Evolutionary conservation across 225 moss, liverwort and hornwort species (phyloP), one percentile per base, ranked within the genome.

Genomic region (Anthoceros angustus): DNA sequence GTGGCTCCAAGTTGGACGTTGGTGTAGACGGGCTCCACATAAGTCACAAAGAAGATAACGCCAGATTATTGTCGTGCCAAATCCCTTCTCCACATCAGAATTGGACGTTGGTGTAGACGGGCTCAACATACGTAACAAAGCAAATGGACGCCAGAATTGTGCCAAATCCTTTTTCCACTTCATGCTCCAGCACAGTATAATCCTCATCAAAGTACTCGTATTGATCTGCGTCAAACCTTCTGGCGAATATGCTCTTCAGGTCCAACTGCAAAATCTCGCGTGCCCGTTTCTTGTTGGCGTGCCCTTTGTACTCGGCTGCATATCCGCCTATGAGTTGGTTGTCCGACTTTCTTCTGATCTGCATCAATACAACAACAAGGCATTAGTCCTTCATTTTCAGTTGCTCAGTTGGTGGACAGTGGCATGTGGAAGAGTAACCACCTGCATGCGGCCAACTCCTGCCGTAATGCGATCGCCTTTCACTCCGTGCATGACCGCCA

Each of bases 291-390:
- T 24, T 70, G 6, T 50, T 79, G 40, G 69, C 85, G 60, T 87
- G 87, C 5, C 87, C 87, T 63, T 82, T 78, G 40, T 87, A 87
- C 70, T 87, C 87, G 32, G 85, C 87, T 20, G 87, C 87, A 32
- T 87, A 87, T 12, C 87, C 87, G 66, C 85, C 87, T 32, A 87
- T 71, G 66, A 78, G 78, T 42, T 72, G 75, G 48, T 77, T 77
- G 67, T 87, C 85, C 60, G 68, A 69, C 75, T 87, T 87, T 73
- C 85, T 82, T 16, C 87, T 70, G 25, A 87, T 85, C 82, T 84
- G 75, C 43, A 69, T 63, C 39, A 64, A 61, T 10, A 45, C 3
- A 16, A 48, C 6, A 16, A 6, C 12, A 24, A 25, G 10, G 24
- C 43, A 42, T 18, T 14, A 68, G 21, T 12, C 24, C 45, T 48